Evolutionary conservation across 176 grass and related monocot genomes (phyloP).

Genomic region (Triticum aestivum): IWGSC_CS_RefSeq_v2.1 NC_057814.1:341619685-341620184

Average conservation of each 20-base stretch:
- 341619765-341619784: conserved; percentile 76
- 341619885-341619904: conserved; percentile 35
- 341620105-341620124: background rate
- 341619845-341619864: conserved; percentile 72
- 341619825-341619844: conserved; percentile 74
- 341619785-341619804: conserved; percentile 71
- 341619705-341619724: conserved; percentile 88
- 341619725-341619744: conserved; percentile 64
- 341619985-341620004: conserved; percentile 64
- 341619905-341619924: conserved; percentile 33
- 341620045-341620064: background rate
- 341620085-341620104: background rate
- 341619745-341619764: conserved; percentile 84
- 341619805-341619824: conserved; percentile 88
- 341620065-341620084: background rate
- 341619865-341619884: conserved; percentile 87
- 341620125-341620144: background rate
- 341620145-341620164: background rate
- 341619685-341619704: conserved; percentile 99
- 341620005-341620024: conserved; percentile 48
- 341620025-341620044: conserved; percentile 1
- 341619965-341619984: conserved; percentile 90
- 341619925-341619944: conserved; percentile 59
- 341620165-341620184: conserved; percentile 15
- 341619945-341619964: conserved; percentile 69